A percentile compares a stretch with the other conserved stretches of the same genome.
Evolutionary conservation across 371 early-diverging fungal species (phyloP).

Genomic region (Mortierella sp.): DNA sequence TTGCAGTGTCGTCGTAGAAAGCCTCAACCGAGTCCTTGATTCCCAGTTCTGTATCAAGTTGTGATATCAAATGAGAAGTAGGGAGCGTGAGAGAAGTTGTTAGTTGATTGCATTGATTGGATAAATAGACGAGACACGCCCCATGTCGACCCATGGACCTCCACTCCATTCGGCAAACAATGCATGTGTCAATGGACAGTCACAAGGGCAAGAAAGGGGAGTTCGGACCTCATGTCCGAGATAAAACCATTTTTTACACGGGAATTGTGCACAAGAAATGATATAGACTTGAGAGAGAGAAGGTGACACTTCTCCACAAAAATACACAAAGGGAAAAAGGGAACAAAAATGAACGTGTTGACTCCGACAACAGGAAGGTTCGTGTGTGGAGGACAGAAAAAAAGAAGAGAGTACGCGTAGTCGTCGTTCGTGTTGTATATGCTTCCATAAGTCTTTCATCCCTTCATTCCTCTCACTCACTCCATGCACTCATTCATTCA

Average conservation of each 20-base stretch:
- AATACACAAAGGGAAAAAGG: background rate
- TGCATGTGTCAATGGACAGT: constrained; percentile 11
- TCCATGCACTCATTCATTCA: constrained; percentile 6
- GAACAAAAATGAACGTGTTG: background rate
- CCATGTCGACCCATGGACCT: background rate
- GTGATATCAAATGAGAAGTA: constrained; percentile 6
- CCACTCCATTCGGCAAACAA: background rate
- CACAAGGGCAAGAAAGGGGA: background rate
- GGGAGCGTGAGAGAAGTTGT: background rate
- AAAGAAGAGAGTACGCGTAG: constrained; percentile 15
- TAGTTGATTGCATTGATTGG: background rate
- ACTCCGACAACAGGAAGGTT: background rate
- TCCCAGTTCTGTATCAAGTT: constrained; percentile 48
- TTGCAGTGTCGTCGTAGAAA: constrained; percentile 91
- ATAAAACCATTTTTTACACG: background rate
- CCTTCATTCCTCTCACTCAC: background rate
- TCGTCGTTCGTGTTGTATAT: too few species aligned
- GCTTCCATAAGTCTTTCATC: too few species aligned
- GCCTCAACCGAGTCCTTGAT: constrained; percentile 88
- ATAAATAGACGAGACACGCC: background rate
- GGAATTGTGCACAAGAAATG: background rate
- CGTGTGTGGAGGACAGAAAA: background rate
- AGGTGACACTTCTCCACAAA: constrained; percentile 12
- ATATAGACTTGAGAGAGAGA: too few species aligned
- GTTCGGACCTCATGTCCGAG: constrained; percentile 2